phyloP scores from a whole-genome alignment of 1,284 basidiomycete genomes.

The Leucoagaricus sp. region DNA sequence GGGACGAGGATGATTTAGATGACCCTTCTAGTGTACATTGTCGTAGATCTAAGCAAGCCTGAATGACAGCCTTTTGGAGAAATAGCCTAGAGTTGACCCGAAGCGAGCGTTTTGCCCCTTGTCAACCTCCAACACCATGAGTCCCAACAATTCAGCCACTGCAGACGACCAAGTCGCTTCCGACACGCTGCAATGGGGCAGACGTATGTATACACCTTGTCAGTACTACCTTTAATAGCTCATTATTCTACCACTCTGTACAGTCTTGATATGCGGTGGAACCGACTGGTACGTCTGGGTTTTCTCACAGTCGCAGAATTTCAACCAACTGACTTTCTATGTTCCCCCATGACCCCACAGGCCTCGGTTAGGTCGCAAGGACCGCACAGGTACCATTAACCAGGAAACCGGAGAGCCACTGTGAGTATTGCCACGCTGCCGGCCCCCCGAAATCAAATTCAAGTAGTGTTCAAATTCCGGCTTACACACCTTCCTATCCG shows the following conservation, averaged over 20 bases:
- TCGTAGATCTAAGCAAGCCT: slow-evolving; percentile 19
- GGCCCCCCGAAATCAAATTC: slow-evolving; percentile 9
- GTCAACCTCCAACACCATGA: slow-evolving; percentile 24
- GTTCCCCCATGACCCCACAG: slow-evolving; percentile 34
- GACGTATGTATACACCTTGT: slow-evolving; percentile 28
- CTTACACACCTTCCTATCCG: neutral
- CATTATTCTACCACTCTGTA: slow-evolving; percentile 18
- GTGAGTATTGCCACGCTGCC: slow-evolving; percentile 24
- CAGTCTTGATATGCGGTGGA: slow-evolving; percentile 82
- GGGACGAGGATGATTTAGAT: slow-evolving; percentile 5
- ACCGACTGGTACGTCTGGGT: slow-evolving; percentile 73
- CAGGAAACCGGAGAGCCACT: slow-evolving; percentile 43
- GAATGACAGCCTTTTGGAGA: slow-evolving; percentile 27
- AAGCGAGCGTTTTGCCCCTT: slow-evolving; percentile 19
- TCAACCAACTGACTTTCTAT: slow-evolving; percentile 23
- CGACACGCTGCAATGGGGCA: slow-evolving; percentile 34
- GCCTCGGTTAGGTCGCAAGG: slow-evolving; percentile 68
- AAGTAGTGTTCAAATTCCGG: neutral
- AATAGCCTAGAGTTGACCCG: slow-evolving; percentile 23
- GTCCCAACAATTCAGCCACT: slow-evolving; percentile 24
- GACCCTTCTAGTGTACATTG: slow-evolving; percentile 14
- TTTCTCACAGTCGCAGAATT: slow-evolving; percentile 28
- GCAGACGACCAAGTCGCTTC: slow-evolving; percentile 22
- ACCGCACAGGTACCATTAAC: slow-evolving; percentile 50
- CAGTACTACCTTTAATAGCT: neutral